Evolutionary conservation across 179 eudicot species (phyloP).

Genomic region (Amaranthus tricolor): DNA sequence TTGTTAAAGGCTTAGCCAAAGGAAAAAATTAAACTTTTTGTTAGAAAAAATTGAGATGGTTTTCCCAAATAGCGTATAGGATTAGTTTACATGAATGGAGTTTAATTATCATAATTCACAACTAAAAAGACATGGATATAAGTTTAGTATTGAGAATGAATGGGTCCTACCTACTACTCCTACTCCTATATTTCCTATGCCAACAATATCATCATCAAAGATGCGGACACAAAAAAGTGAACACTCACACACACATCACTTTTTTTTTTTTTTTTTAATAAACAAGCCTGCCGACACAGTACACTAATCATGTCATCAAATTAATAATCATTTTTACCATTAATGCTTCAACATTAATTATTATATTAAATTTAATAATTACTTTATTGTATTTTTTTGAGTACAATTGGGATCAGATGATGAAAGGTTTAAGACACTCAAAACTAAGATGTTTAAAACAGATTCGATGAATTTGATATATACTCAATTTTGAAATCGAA

Average conservation of each 20-base stretch:
- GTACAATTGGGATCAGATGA: too few relatives aligned
- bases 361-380: too few relatives aligned
- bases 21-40: too few relatives aligned
- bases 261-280: constrained; percentile 3
- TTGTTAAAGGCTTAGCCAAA: not conserved
- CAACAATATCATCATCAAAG: constrained; percentile 14
- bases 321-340: not conserved
- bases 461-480: too few relatives aligned
- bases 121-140: not conserved
- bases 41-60: not conserved
- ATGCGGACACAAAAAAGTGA: constrained; percentile 7
- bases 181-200: not conserved
- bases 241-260: not conserved
- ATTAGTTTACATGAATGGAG: not conserved
- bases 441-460: too few relatives aligned
- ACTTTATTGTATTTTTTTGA: too few relatives aligned
- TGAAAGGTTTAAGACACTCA: too few relatives aligned
- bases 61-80: not conserved
- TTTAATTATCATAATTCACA: not conserved
- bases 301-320: constrained; percentile 1
- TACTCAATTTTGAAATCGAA: too few relatives aligned
- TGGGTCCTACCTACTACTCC: too few relatives aligned
- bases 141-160: too few relatives aligned
- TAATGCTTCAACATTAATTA: not conserved
- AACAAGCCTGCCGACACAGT: constrained; percentile 17